These are phyloP conservation scores for Diaporthe sp. DNA, from an alignment of 2,329 filamentous ascomycete species.

Conservation along the genomic window DNA sequence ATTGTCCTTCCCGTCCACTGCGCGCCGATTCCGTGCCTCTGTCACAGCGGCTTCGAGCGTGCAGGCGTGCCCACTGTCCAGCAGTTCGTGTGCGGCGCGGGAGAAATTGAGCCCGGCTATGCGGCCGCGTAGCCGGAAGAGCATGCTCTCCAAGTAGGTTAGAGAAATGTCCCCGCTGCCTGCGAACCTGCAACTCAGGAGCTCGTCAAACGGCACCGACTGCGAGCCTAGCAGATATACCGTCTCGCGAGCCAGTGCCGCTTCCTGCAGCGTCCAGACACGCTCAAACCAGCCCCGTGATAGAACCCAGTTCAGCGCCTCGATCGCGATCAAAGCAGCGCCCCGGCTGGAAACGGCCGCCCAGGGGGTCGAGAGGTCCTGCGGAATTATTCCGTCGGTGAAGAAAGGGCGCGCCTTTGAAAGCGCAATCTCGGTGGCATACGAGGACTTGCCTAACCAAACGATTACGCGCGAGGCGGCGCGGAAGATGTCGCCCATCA, in stretches of 20 bases:
- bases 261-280: conserved; percentile 3
- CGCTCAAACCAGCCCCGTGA: neutral
- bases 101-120: neutral
- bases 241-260: neutral
- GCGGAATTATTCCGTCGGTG: neutral
- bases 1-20: neutral
- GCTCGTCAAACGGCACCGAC: neutral
- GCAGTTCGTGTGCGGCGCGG: neutral
- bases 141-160: neutral
- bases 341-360: neutral
- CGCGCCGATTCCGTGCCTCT: neutral
- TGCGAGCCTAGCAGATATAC: neutral
- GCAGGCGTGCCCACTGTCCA: neutral
- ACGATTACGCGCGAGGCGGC: neutral
- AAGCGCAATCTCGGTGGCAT: neutral
- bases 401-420: neutral
- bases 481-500: conserved; percentile 12
- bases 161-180: neutral
- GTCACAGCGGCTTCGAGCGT: neutral
- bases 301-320: conserved; percentile 1
- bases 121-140: neutral
- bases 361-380: neutral
- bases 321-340: neutral
- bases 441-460: neutral
- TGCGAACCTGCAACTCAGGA: neutral